Evolutionary conservation across 148 eudicot genomes (phyloP), one percentile per base, ranked within the genome.

Genomic region (Vaccinium vitisidaea): DNA sequence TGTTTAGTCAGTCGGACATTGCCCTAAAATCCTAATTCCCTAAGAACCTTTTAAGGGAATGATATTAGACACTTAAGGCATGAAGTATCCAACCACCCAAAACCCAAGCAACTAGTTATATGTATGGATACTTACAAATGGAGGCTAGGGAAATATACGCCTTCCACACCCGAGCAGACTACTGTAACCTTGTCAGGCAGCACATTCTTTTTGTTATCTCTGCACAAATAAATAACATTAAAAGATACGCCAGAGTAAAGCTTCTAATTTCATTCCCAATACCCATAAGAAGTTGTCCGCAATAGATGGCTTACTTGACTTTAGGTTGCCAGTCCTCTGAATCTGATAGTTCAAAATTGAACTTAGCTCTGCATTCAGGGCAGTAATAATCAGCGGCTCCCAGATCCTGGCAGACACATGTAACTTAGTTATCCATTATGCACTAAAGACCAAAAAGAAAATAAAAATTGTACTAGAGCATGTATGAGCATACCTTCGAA

Each of bases 281-380:
- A 53, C 15, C 76, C 39, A 18, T 50, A 53, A 75, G 79, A 32
- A 83, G 55, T 83, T 53, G 9, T 53, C 63, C 39, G 77, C 32
- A 32, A 83, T 56, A 73, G 36, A 84, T 67, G 49, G 86, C 93
- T 84, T 84, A 94, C 97, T 87, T 94, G 87, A 71, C 75, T 86
- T 85, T 91, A 50, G 91, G 87, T 36, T 90, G 90, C 39, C 86
- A 67, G 80, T 87, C 84, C 85, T 94, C 97, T 70, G 95, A 92
- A 90, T 94, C 97, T 58, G 97, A 94, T 85, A 94, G 84, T 84
- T 94, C 95, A 89, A 94, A 94, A 86, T 92, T 91, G 80, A 91
- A 92, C 84, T 92, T 94, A 52, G 92, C 94, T 92, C 88, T 91
- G 90, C 97, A 94, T 86, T 90, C 92, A 86, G 97, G 97, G 88